Conservation (phyloP, 495 filamentous ascomycete species). For the Pyronema omphalodes region DNA sequence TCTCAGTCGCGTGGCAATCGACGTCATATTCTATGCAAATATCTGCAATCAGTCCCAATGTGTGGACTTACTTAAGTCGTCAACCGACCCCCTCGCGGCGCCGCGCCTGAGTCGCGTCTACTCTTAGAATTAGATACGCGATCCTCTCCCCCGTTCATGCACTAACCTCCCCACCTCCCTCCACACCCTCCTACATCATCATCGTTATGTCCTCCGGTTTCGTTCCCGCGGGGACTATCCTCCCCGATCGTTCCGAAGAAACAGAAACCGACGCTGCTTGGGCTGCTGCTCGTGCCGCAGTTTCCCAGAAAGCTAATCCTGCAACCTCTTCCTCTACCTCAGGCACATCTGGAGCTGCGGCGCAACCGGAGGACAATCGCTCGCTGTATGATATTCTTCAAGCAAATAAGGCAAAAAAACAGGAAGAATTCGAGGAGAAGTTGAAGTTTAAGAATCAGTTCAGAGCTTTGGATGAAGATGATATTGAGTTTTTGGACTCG, state of each 20-base stretch:
- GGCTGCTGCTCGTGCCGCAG: constrained; percentile 23
- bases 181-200: too few species aligned
- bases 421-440: constrained; percentile 90
- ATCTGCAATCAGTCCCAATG: too few species aligned
- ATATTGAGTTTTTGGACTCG: constrained; percentile 63
- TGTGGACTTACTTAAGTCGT: too few species aligned
- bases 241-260: constrained; percentile 30
- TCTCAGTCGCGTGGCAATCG: too few species aligned
- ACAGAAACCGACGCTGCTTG: constrained; percentile 24
- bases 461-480: constrained; percentile 78
- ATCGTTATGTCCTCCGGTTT: constrained; percentile 67
- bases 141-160: constrained; percentile 7
- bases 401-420: constrained; percentile 91
- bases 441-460: constrained; percentile 82
- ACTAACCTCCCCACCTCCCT: not conserved
- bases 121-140: too few species aligned
- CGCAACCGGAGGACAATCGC: constrained; percentile 32
- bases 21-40: too few species aligned
- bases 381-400: constrained; percentile 74
- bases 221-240: constrained; percentile 64
- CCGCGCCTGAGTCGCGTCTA: too few species aligned
- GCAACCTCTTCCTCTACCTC: not conserved
- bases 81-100: too few species aligned
- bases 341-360: not conserved
- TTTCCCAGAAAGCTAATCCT: constrained; percentile 28